These are phyloP conservation scores for Lichtheimia ornata DNA, from an alignment of 371 early-diverging fungal genomes.

Conservation along the genomic window DNA sequence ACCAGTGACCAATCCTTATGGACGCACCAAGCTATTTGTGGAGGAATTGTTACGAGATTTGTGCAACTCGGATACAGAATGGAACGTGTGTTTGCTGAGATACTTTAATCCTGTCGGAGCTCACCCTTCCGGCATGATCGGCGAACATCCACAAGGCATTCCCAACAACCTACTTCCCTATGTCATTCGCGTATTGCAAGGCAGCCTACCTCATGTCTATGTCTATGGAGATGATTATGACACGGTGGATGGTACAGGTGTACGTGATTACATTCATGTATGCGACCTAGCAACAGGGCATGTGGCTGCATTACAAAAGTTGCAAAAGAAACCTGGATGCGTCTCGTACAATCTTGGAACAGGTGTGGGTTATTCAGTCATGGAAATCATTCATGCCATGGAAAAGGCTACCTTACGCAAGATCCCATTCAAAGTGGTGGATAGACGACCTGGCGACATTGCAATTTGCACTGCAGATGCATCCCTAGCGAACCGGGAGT, in stretches of 20 bases:
- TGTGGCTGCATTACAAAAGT: conserved; percentile 72
- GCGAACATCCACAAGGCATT: conserved; percentile 83
- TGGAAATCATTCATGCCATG: conserved; percentile 84
- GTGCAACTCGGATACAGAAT: conserved; percentile 54
- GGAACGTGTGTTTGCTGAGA: conserved; percentile 70
- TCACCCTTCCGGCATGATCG: conserved; percentile 83
- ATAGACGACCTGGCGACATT: conserved; percentile 83
- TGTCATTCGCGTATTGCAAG: conserved; percentile 79
- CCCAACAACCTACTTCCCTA: conserved; percentile 92
- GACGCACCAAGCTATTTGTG: conserved; percentile 81
- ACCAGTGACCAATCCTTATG: conserved; percentile 83
- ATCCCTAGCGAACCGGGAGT: conserved; percentile 63
- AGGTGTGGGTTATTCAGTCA: conserved; percentile 83
- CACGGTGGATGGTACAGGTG: conserved; percentile 90
- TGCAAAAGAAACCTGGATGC: conserved; percentile 59
- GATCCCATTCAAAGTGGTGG: conserved; percentile 67
- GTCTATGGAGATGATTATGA: conserved; percentile 86
- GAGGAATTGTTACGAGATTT: conserved; percentile 81
- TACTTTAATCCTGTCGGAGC: conserved; percentile 95
- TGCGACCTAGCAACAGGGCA: conserved; percentile 88
- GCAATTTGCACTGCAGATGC: conserved; percentile 82
- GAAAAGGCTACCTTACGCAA: conserved; percentile 63
- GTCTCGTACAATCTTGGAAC: conserved; percentile 86
- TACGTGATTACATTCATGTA: conserved; percentile 91
- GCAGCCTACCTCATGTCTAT: conserved; percentile 68